Evolutionary conservation across 495 filamentous ascomycete species (phyloP).

Genomic region (Penicillium salamii): DNA sequence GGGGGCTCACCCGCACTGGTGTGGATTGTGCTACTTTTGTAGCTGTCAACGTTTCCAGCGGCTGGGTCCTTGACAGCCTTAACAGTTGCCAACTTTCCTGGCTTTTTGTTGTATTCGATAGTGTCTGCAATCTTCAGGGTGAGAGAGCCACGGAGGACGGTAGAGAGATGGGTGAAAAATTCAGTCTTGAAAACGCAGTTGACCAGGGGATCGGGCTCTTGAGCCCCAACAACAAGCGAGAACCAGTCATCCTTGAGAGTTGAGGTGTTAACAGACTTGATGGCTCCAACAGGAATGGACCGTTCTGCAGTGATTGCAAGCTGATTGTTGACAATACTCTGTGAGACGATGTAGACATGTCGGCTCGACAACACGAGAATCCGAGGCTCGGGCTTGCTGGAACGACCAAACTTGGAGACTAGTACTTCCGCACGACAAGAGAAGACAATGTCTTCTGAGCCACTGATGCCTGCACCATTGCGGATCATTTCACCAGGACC

Average conservation of each 20-base stretch:
- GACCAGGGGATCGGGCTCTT: conserved; percentile 87
- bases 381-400: conserved; percentile 86
- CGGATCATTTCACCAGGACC: conserved; percentile 83
- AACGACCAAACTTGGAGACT: conserved; percentile 90
- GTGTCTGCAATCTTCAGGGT: conserved; percentile 75
- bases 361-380: conserved; percentile 82
- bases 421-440: conserved; percentile 87
- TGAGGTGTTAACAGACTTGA: conserved; percentile 80
- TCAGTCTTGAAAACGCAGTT: conserved; percentile 97
- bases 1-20: conserved; percentile 80
- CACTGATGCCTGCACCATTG: conserved; percentile 60
- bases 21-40: conserved; percentile 91
- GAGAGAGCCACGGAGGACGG: conserved; percentile 69
- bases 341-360: conserved; percentile 83
- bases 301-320: conserved; percentile 76
- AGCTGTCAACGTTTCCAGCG: conserved; percentile 69
- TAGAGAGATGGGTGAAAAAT: conserved; percentile 85
- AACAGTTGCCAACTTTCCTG: conserved; percentile 81
- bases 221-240: conserved; percentile 81
- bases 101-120: conserved; percentile 98
- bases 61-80: conserved; percentile 87
- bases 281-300: conserved; percentile 75
- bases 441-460: conserved; percentile 75
- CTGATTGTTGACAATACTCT: conserved; percentile 79
- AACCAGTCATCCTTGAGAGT: conserved; percentile 94